Conservation (phyloP, 257 asterid genomes). For the Fraxinus cuspidata region DNA sequence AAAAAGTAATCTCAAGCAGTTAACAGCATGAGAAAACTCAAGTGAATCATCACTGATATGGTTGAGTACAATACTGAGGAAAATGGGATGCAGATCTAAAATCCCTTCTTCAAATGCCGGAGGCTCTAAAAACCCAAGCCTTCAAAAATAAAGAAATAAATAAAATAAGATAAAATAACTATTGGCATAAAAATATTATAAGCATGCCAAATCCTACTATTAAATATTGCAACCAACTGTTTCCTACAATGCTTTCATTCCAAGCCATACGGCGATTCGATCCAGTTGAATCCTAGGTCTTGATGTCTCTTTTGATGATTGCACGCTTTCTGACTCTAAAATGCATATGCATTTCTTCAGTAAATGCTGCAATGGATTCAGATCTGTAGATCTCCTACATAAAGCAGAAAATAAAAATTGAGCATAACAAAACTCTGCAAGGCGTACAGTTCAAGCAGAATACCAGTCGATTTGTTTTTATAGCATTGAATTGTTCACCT, state of each 20-base stretch:
- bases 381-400: slow-evolving; percentile 66
- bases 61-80: slow-evolving; percentile 91
- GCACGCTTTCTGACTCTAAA: slow-evolving; percentile 69
- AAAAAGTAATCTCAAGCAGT: slow-evolving; percentile 82
- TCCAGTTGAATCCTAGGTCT: slow-evolving; percentile 94
- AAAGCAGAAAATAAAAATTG: slow-evolving; percentile 19
- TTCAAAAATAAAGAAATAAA: slow-evolving; percentile 41
- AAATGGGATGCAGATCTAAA: slow-evolving; percentile 87
- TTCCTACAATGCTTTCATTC: slow-evolving; percentile 97
- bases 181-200: slow-evolving; percentile 32
- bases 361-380: slow-evolving; percentile 89
- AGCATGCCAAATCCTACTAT: slow-evolving; percentile 24
- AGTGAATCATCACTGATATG: slow-evolving; percentile 86
- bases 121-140: slow-evolving; percentile 96
- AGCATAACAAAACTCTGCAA: slow-evolving; percentile 6
- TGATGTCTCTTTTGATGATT: slow-evolving; percentile 43
- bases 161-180: slow-evolving; percentile 23
- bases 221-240: slow-evolving; percentile 45
- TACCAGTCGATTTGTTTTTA: neutral
- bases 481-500: neutral
- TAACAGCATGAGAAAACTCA: slow-evolving; percentile 91
- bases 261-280: slow-evolving; percentile 90
- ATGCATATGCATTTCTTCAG: slow-evolving; percentile 70
- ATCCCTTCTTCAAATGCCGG: slow-evolving; percentile 98
- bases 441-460: neutral